Conservation (phyloP, 352 stramenopile species). For the Plasmopara muralis region DNA sequence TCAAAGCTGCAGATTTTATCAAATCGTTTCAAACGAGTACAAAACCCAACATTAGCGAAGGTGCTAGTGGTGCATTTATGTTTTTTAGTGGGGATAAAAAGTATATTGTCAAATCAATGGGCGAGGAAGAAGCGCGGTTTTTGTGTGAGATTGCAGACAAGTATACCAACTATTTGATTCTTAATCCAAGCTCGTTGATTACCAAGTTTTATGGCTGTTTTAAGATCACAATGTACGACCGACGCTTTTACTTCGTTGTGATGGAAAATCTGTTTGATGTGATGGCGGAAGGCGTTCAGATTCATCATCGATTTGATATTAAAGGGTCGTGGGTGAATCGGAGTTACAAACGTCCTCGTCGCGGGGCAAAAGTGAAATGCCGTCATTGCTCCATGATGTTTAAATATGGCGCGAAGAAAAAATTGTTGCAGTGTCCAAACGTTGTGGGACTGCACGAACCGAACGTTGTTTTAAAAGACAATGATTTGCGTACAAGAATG, state of each 20-base stretch:
- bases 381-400: slow-evolving; percentile 85
- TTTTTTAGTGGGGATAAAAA: slow-evolving; percentile 88
- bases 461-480: slow-evolving; percentile 86
- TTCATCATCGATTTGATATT: slow-evolving; percentile 87
- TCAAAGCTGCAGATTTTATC: slow-evolving; percentile 58
- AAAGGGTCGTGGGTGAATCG: slow-evolving; percentile 90
- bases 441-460: slow-evolving; percentile 73
- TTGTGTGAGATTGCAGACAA: slow-evolving; percentile 78
- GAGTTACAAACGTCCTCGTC: slow-evolving; percentile 68
- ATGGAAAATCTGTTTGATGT: slow-evolving; percentile 90
- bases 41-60: slow-evolving; percentile 86
- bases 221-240: slow-evolving; percentile 86
- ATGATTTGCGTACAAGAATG: slow-evolving; percentile 77
- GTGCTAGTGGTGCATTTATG: slow-evolving; percentile 87
- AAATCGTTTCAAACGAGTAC: slow-evolving; percentile 75
- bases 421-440: slow-evolving; percentile 64
- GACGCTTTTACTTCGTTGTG: slow-evolving; percentile 88
- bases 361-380: slow-evolving; percentile 75
- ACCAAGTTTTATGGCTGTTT: slow-evolving; percentile 89
- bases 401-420: slow-evolving; percentile 65
- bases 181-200: slow-evolving; percentile 66
- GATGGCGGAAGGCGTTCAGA: slow-evolving; percentile 49
- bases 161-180: slow-evolving; percentile 82
- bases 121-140: slow-evolving; percentile 71
- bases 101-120: slow-evolving; percentile 90